phyloP scores from a whole-genome alignment of 2,329 filamentous ascomycete genomes.

The Fonsecaea monophora region DNA sequence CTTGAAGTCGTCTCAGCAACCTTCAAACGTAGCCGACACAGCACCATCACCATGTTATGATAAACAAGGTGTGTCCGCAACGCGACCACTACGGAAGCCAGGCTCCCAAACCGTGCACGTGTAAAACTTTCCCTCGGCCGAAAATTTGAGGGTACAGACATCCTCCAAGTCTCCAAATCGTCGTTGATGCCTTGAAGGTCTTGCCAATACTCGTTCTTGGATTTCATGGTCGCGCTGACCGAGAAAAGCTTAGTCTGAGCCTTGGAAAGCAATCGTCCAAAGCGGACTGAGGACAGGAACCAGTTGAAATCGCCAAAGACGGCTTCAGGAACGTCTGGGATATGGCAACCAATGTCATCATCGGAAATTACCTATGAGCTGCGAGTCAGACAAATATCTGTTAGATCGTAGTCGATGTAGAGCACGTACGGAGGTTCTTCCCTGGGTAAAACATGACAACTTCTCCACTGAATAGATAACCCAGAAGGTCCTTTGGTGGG shows the following conservation, averaged over 20 bases:
- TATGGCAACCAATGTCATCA: slow-evolving; percentile 48
- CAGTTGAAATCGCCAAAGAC: slow-evolving; percentile 47
- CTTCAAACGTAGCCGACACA: slow-evolving; percentile 46
- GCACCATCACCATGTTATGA: slow-evolving; percentile 44
- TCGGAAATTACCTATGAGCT: slow-evolving; percentile 42
- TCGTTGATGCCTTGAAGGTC: slow-evolving; percentile 40
- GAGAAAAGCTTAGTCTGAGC: slow-evolving; percentile 48
- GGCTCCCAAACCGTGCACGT: slow-evolving; percentile 29
- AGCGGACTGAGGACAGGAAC: slow-evolving; percentile 45
- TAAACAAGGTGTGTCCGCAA: slow-evolving; percentile 45
- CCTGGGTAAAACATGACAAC: slow-evolving; percentile 43
- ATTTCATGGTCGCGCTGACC: slow-evolving; percentile 43
- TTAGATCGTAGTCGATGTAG: no score
- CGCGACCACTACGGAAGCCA: slow-evolving; percentile 37
- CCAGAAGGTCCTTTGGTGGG: slow-evolving; percentile 48
- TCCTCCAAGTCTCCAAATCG: slow-evolving; percentile 45
- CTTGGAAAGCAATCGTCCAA: slow-evolving; percentile 45
- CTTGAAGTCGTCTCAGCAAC: no score
- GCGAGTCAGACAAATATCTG: slow-evolving; percentile 36
- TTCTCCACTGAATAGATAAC: slow-evolving; percentile 52
- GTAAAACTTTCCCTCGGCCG: slow-evolving; percentile 43
- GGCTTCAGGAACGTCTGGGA: slow-evolving; percentile 46
- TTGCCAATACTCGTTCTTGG: slow-evolving; percentile 26
- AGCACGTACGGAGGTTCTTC: slow-evolving; percentile 45
- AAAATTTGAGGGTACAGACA: slow-evolving; percentile 43